phyloP scores from a whole-genome alignment of 192 early-diverging fungal species.

The Coemansia sp. region DNA sequence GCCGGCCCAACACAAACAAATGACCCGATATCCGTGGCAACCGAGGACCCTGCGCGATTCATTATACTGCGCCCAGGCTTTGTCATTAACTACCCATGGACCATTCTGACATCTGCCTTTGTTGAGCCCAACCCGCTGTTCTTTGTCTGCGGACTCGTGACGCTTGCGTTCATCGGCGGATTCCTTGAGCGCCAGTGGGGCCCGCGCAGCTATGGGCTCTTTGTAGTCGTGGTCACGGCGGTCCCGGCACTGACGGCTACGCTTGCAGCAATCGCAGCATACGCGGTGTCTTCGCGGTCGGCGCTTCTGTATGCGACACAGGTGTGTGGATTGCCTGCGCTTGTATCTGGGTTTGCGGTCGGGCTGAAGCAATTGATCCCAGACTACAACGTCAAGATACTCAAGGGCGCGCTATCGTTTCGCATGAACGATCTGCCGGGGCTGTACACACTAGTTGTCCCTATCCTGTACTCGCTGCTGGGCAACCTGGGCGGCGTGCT shows the following conservation, averaged over 20 bases:
- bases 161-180: conserved; percentile 57
- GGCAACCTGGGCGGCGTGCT: conserved; percentile 54
- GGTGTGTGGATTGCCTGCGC: conserved; percentile 68
- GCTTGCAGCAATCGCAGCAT: conserved; percentile 9
- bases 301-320: conserved; percentile 30
- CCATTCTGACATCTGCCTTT: conserved; percentile 34
- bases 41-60: conserved; percentile 32
- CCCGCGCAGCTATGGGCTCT: conserved; percentile 69
- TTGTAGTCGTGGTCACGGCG: conserved; percentile 54
- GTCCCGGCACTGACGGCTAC: conserved; percentile 56
- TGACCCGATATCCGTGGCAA: conserved; percentile 14
- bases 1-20: not conserved
- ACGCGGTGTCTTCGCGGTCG: conserved; percentile 9
- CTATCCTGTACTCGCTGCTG: conserved; percentile 35
- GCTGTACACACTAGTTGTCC: conserved; percentile 44
- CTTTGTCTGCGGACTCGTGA: conserved; percentile 18
- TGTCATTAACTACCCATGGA: conserved; percentile 46
- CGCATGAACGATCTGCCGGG: conserved; percentile 55
- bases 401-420: conserved; percentile 64
- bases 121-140: conserved; percentile 39
- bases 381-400: conserved; percentile 74
- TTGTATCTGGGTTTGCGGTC: conserved; percentile 75
- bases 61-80: conserved; percentile 44
- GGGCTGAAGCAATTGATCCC: conserved; percentile 90
- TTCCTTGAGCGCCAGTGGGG: conserved; percentile 90